phyloP scores from a whole-genome alignment of 2,329 filamentous ascomycete genomes.

The Pestalotiopsis sp. region DNA sequence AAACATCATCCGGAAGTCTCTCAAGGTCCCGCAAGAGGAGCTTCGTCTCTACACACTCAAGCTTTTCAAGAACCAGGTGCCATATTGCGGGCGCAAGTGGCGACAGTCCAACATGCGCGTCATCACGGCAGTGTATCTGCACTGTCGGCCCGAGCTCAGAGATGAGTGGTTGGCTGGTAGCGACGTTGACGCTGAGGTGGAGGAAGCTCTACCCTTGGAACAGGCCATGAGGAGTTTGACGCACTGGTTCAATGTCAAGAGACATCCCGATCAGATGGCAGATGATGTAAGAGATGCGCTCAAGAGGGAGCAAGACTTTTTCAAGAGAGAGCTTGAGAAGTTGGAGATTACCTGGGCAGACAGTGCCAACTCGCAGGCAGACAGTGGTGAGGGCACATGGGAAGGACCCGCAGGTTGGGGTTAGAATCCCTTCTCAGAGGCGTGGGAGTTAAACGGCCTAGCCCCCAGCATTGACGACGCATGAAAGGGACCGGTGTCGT shows the following conservation, averaged over 20 bases:
- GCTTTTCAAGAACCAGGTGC: slow-evolving; percentile 97
- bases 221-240: slow-evolving; percentile 87
- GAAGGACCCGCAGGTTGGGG: slow-evolving; percentile 3
- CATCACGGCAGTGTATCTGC: slow-evolving; percentile 94
- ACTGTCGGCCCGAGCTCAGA: slow-evolving; percentile 87
- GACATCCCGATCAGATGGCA: slow-evolving; percentile 79
- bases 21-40: slow-evolving; percentile 86
- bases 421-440: not conserved
- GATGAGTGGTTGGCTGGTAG: slow-evolving; percentile 94
- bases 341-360: slow-evolving; percentile 60
- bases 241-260: slow-evolving; percentile 89
- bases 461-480: not conserved
- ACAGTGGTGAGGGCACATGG: not conserved
- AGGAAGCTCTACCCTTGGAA: slow-evolving; percentile 88
- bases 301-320: slow-evolving; percentile 78
- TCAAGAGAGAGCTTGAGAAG: slow-evolving; percentile 75
- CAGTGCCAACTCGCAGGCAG: slow-evolving; percentile 7
- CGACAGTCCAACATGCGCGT: slow-evolving; percentile 97
- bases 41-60: slow-evolving; percentile 94
- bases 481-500: not conserved
- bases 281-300: slow-evolving; percentile 58
- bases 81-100: slow-evolving; percentile 98
- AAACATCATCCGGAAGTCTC: slow-evolving; percentile 86
- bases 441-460: not conserved
- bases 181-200: slow-evolving; percentile 91